Base-by-base conservation (phyloP, 371 early-diverging fungal genomes). In the Mucor piriformis region DNA sequence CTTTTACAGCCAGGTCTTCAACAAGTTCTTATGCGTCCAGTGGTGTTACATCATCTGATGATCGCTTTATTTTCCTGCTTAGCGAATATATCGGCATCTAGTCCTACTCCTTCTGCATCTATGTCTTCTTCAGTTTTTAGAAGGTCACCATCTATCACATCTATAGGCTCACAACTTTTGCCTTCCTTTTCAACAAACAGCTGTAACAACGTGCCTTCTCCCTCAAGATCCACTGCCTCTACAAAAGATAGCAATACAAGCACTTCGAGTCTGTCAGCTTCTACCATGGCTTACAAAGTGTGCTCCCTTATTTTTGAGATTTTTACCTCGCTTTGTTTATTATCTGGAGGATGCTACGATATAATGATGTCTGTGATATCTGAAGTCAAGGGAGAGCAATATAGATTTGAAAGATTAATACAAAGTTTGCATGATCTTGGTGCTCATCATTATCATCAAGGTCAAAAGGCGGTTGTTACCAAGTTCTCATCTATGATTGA, bases 331-430 rank as follows among this genome's bases (percentile, higher is more conserved):
- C 63, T 86, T 12, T 88, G 87, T 66, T 65, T 80, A 24, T 59
- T 73, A 27, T 81, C 84, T 0, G 66, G 73, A 6, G 65, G 66
- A 18, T 82, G 83, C 3, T 79, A 88, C 67, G 63, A 72, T 18
- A 58, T 66, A 3, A 77, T 84, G 0, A 43, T 86, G 18, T 61
- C 70, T 24, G 72, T 81, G 1, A 63, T 88, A 7, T 85, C 87
- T 0, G 83, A 85, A 34, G 77, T 86, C 25, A 77, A 76, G 50
- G 83, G 83, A 10, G 88, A 88, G 35, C 79, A 83, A 16, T 88
- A 79, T 57, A 73, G 88, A 34, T 88, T 88, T 67, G 85, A 86
- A 42, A 76, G 83, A 13, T 63, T 86, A 0, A 64, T 88, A 1
- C 72, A 81, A 27, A 72, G 77, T 2, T 44, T 88, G 18, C 57